Conservation (phyloP, 768 basidiomycete genomes). For the Collybia nuda region DNA sequence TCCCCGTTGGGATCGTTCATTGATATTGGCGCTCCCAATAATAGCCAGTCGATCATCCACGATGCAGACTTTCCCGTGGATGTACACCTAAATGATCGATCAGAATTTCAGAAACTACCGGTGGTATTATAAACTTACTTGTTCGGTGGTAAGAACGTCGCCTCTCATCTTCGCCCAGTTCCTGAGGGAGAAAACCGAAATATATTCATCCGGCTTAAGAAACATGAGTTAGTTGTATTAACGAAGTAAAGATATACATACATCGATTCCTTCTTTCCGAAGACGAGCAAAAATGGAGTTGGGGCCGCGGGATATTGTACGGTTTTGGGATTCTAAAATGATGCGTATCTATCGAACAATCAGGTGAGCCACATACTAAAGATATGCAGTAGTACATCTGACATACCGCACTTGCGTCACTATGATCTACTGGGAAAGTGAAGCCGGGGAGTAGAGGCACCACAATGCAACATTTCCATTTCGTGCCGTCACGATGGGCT, state of each 20-base stretch:
- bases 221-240: slow-evolving; percentile 7
- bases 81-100: slow-evolving; percentile 64
- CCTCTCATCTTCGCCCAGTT: slow-evolving; percentile 92
- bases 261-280: slow-evolving; percentile 85
- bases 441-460: slow-evolving; percentile 94
- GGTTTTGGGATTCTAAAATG: slow-evolving; percentile 93
- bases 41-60: slow-evolving; percentile 95
- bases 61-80: slow-evolving; percentile 85
- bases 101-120: not conserved
- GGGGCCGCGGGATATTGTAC: slow-evolving; percentile 84
- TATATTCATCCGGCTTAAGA: slow-evolving; percentile 84
- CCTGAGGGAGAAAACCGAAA: slow-evolving; percentile 86
- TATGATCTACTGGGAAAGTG: slow-evolving; percentile 88
- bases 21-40: slow-evolving; percentile 97
- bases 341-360: slow-evolving; percentile 70
- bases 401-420: slow-evolving; percentile 88
- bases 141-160: slow-evolving; percentile 84
- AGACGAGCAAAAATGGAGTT: slow-evolving; percentile 89
- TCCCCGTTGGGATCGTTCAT: slow-evolving; percentile 93
- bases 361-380: not conserved
- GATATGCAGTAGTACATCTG: not conserved
- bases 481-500: slow-evolving; percentile 76
- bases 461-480: slow-evolving; percentile 92
- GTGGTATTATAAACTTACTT: slow-evolving; percentile 42
- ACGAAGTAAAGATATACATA: slow-evolving; percentile 33